A percentile compares a stretch with the other conserved stretches of the same genome.
These are phyloP conservation scores for Colletotrichum musicola DNA, from an alignment of 2,329 filamentous ascomycete genomes.

Conservation along the genomic window DNA sequence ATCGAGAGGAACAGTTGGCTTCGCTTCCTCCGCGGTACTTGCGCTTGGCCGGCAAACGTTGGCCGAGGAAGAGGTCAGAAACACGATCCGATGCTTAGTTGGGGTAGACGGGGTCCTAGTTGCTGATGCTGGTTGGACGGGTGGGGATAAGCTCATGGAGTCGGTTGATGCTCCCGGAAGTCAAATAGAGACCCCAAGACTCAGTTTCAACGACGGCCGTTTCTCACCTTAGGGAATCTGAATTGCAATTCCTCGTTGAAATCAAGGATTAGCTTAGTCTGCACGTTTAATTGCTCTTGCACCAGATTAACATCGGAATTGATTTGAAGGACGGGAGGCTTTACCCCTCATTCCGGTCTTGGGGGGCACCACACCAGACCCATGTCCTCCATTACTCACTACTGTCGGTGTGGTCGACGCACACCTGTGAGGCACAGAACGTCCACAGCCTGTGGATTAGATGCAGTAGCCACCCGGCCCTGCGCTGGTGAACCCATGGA, in stretches of 20 bases:
- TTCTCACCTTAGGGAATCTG: too few species aligned
- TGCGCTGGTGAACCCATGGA: background rate
- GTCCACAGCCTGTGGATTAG: background rate
- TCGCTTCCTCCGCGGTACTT: background rate
- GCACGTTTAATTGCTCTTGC: too few species aligned
- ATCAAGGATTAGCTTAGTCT: too few species aligned
- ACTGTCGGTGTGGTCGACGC: background rate
- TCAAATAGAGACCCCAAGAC: background rate
- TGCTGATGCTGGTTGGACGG: background rate
- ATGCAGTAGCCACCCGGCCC: background rate
- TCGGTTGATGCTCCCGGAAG: background rate
- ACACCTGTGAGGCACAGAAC: background rate
- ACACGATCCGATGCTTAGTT: background rate
- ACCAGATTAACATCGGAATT: too few species aligned
- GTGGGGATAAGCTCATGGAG: conserved; percentile 21
- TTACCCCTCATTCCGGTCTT: background rate
- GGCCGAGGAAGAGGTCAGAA: background rate
- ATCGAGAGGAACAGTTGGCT: background rate
- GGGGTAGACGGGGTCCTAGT: background rate
- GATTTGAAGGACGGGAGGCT: too few species aligned
- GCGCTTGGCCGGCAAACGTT: background rate
- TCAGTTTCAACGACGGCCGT: background rate
- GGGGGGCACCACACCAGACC: too few species aligned
- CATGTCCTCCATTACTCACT: too few species aligned
- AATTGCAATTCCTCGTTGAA: background rate